Conservation (phyloP, 768 basidiomycete species). For the Xanthoconium purpureum region DNA sequence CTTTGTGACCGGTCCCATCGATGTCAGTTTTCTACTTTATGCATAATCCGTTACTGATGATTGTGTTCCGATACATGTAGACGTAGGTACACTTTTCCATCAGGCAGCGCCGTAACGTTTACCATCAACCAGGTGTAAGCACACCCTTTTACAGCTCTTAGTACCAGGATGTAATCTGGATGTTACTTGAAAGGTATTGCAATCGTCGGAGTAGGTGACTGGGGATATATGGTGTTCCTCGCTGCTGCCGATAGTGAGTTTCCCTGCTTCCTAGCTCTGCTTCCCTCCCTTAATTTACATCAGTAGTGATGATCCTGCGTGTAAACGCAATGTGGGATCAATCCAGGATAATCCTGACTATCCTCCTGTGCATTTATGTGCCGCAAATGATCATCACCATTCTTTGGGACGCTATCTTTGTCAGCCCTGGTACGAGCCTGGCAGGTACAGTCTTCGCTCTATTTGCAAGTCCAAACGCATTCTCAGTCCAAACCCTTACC, state of each 20-base stretch:
- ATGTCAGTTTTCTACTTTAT: not conserved
- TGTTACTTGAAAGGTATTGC: not conserved
- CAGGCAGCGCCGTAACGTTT: not conserved
- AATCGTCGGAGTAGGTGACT: not conserved
- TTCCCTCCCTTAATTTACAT: not conserved
- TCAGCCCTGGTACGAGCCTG: not conserved
- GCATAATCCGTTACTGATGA: not conserved
- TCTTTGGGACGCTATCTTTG: not conserved
- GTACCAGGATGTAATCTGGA: too few species aligned
- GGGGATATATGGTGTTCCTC: constrained; percentile 13
- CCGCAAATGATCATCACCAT: not conserved
- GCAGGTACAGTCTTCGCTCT: not conserved
- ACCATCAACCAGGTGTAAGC: constrained; percentile 6
- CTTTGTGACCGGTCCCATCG: constrained; percentile 3
- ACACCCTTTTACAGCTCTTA: not conserved
- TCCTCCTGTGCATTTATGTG: constrained; percentile 4
- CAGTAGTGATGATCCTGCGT: constrained; percentile 22
- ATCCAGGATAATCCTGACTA: constrained; percentile 4
- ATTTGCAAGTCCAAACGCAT: not conserved
- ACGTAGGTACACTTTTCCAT: not conserved
- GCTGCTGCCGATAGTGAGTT: constrained; percentile 17
- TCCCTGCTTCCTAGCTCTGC: accelerated
- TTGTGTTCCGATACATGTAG: not conserved
- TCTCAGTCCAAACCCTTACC: not conserved
- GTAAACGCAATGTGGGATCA: constrained; percentile 12